Evolutionary conservation across 2,329 filamentous ascomycete species (phyloP).

Genomic region (Rosellinia necatrix): DNA sequence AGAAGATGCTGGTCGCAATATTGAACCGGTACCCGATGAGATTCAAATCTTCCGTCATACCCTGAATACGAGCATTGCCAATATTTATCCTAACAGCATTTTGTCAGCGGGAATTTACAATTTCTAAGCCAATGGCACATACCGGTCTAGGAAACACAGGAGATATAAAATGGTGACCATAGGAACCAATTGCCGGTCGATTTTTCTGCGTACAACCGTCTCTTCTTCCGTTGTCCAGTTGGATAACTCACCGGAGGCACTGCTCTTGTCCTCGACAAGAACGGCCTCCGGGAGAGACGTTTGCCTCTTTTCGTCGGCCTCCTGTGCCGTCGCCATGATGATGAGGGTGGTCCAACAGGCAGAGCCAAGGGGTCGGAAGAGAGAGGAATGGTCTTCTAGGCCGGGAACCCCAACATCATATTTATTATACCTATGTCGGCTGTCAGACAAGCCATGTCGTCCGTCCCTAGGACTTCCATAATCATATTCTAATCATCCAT

Average conservation of each 20-base stretch:
- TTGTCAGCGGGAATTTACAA: constrained; percentile 22
- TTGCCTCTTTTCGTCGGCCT: constrained; percentile 31
- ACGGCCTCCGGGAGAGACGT: constrained; percentile 33
- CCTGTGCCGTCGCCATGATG: constrained; percentile 33
- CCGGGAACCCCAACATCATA: neutral
- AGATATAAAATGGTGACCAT: constrained; percentile 58
- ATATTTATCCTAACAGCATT: constrained; percentile 46
- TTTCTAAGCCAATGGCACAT: constrained; percentile 1
- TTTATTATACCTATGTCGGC: constrained; percentile 3
- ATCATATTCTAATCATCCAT: constrained; percentile 16
- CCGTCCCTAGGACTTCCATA: neutral
- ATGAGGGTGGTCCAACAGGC: constrained; percentile 12
- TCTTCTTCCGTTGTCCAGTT: constrained; percentile 58
- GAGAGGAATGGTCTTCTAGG: neutral
- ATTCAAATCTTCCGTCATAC: constrained; percentile 53
- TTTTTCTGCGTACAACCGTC: constrained; percentile 52
- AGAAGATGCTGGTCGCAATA: constrained; percentile 62
- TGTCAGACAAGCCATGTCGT: neutral
- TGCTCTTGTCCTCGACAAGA: constrained; percentile 36
- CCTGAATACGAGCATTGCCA: constrained; percentile 61
- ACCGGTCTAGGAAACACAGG: constrained; percentile 53
- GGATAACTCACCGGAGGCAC: constrained; percentile 37
- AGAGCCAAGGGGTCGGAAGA: neutral
- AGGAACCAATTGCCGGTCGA: constrained; percentile 58
- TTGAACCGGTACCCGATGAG: constrained; percentile 58